phyloP scores from a whole-genome alignment of 768 basidiomycete species.

The Rhodosporidiobolus odoratus region DNA sequence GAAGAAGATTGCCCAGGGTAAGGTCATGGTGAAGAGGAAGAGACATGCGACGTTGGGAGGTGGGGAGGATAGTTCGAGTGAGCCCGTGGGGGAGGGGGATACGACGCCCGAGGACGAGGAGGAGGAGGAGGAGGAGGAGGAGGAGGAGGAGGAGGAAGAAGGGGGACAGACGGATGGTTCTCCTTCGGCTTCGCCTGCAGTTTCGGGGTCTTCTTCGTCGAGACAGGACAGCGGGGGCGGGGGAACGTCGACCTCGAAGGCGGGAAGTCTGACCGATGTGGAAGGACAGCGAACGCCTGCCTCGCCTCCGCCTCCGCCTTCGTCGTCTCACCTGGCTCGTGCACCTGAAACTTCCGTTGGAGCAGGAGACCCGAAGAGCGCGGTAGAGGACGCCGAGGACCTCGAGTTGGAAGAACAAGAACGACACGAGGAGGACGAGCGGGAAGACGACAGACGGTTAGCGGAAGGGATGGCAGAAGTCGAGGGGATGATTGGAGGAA shows the following conservation, averaged over 20 bases:
- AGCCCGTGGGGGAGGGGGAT: background rate
- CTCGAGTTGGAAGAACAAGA: background rate
- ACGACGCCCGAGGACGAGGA: background rate
- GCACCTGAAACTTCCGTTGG: too few relatives aligned
- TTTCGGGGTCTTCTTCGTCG: too few relatives aligned
- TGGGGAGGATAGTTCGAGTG: background rate
- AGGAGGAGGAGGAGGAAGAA: background rate
- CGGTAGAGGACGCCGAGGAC: background rate
- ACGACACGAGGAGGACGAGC: background rate
- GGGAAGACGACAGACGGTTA: background rate
- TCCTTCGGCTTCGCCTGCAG: background rate
- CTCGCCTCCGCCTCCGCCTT: too few relatives aligned
- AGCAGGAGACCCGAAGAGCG: too few relatives aligned
- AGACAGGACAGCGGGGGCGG: too few relatives aligned
- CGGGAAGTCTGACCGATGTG: too few relatives aligned
- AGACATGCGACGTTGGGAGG: background rate
- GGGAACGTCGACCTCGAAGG: too few relatives aligned
- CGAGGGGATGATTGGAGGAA: background rate
- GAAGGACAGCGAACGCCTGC: too few relatives aligned
- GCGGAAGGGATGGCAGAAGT: conserved; percentile 4
- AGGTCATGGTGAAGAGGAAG: background rate
- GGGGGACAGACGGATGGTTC: background rate
- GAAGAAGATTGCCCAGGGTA: background rate
- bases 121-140: background rate
- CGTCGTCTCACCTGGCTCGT: too few relatives aligned